Evolutionary conservation across 1,284 basidiomycete genomes (phyloP).

Genomic region (Trametes polyzona): DNA sequence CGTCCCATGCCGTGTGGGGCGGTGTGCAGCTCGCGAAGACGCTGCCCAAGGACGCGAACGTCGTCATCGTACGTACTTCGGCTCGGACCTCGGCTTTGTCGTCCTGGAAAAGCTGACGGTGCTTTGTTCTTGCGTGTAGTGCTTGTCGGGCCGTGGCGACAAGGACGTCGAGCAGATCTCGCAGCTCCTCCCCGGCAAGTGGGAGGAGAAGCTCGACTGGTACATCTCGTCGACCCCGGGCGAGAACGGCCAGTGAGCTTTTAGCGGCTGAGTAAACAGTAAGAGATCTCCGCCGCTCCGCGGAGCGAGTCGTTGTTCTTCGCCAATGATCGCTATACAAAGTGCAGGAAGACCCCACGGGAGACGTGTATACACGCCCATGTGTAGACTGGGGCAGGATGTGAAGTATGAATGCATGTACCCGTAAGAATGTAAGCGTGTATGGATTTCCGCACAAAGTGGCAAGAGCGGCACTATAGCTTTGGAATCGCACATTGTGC

Average conservation of each 20-base stretch:
- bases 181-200: conserved; percentile 79
- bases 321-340: too few relatives aligned
- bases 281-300: too few relatives aligned
- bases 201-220: conserved; percentile 92
- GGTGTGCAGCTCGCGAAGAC: conserved; percentile 87
- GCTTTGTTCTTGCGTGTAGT: conserved; percentile 50
- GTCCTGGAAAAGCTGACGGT: not conserved
- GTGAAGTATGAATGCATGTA: not conserved
- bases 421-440: not conserved
- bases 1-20: conserved; percentile 94
- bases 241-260: conserved; percentile 19
- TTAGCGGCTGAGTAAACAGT: not conserved
- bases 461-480: too few relatives aligned
- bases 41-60: conserved; percentile 81
- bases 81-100: not conserved
- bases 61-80: conserved; percentile 80
- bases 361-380: not conserved
- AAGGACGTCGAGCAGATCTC: conserved; percentile 96
- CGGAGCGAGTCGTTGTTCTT: too few relatives aligned
- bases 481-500: too few relatives aligned
- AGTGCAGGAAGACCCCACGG: too few relatives aligned
- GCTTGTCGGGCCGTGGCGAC: conserved; percentile 89
- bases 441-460: too few relatives aligned
- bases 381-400: conserved; percentile 11
- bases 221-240: conserved; percentile 47